phyloP scores from a whole-genome alignment of 2,329 filamentous ascomycete species.

The Phialophora chinensis region DNA sequence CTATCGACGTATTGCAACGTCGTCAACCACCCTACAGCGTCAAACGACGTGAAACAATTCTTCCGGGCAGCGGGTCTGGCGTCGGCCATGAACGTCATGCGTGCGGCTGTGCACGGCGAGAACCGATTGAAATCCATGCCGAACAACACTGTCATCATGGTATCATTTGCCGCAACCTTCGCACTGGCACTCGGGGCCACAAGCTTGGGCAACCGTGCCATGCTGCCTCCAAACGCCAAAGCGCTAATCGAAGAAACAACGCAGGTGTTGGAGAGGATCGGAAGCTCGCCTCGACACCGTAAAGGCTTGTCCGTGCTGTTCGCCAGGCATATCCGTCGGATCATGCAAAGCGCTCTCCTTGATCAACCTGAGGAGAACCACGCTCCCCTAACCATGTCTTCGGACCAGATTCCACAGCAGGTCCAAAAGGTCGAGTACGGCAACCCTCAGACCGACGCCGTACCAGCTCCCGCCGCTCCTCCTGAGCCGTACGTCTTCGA shows the following conservation, averaged over 20 bases:
- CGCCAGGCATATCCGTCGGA: slow-evolving; percentile 58
- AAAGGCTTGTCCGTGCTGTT: slow-evolving; percentile 70
- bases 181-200: slow-evolving; percentile 66
- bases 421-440: slow-evolving; percentile 14
- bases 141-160: slow-evolving; percentile 80
- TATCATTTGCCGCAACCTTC: slow-evolving; percentile 74
- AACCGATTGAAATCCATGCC: slow-evolving; percentile 74
- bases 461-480: slow-evolving; percentile 9
- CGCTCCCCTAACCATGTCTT: neutral
- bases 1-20: slow-evolving; percentile 77
- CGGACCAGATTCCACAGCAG: slow-evolving; percentile 15
- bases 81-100: slow-evolving; percentile 75
- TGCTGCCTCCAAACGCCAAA: slow-evolving; percentile 66
- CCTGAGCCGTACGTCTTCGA: slow-evolving; percentile 44
- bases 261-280: slow-evolving; percentile 71
- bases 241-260: slow-evolving; percentile 72
- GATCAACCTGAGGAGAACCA: slow-evolving; percentile 23
- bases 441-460: slow-evolving; percentile 8
- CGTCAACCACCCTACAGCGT: slow-evolving; percentile 75
- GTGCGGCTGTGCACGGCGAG: slow-evolving; percentile 74
- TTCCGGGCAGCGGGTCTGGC: slow-evolving; percentile 75
- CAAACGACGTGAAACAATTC: slow-evolving; percentile 72
- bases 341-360: slow-evolving; percentile 36
- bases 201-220: slow-evolving; percentile 61
- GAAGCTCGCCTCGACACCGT: slow-evolving; percentile 68